Percentiles rank a stretch among this genome's conserved stretches.
These are phyloP conservation scores for Beauveria sp. DNA, from an alignment of 2,329 filamentous ascomycete species.

Conservation along the genomic window DNA sequence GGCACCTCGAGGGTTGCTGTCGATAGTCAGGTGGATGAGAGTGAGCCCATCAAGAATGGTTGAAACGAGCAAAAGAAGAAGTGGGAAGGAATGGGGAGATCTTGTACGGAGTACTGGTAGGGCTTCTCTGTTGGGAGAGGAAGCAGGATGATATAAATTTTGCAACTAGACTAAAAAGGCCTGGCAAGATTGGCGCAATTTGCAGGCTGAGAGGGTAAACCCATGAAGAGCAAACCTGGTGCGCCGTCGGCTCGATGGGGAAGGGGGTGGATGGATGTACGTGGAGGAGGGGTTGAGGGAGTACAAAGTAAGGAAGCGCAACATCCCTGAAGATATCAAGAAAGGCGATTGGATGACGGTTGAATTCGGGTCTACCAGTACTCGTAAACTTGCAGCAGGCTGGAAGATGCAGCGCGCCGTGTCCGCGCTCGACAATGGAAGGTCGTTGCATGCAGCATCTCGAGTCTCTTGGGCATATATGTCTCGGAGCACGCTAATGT, in stretches of 20 bases:
- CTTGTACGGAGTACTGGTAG: not conserved
- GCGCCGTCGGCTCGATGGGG: not conserved
- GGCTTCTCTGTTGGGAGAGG: not conserved
- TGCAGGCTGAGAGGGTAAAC: conserved; percentile 9
- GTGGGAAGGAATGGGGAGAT: conserved; percentile 4
- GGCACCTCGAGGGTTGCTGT: not conserved
- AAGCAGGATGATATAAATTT: conserved; percentile 6
- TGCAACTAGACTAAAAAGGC: conserved; percentile 3
- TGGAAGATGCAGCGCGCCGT: not conserved
- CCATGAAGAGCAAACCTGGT: conserved; percentile 8
- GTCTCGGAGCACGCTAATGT: not conserved
- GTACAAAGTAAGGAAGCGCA: not conserved
- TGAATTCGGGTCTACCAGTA: not conserved
- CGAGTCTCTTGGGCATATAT: not conserved
- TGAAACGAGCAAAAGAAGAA: not conserved
- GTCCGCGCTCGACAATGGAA: not conserved
- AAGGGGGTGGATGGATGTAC: not conserved
- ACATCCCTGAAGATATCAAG: not conserved
- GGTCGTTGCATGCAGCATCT: not conserved
- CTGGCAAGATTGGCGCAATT: conserved; percentile 11
- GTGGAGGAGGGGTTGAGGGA: not conserved
- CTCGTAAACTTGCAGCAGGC: not conserved
- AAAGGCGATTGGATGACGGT: conserved; percentile 1
- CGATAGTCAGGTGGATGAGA: not conserved
- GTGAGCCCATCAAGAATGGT: not conserved